Evolutionary conservation across 768 basidiomycete genomes (phyloP).

Genomic region (Suillus cothurnatus): DNA sequence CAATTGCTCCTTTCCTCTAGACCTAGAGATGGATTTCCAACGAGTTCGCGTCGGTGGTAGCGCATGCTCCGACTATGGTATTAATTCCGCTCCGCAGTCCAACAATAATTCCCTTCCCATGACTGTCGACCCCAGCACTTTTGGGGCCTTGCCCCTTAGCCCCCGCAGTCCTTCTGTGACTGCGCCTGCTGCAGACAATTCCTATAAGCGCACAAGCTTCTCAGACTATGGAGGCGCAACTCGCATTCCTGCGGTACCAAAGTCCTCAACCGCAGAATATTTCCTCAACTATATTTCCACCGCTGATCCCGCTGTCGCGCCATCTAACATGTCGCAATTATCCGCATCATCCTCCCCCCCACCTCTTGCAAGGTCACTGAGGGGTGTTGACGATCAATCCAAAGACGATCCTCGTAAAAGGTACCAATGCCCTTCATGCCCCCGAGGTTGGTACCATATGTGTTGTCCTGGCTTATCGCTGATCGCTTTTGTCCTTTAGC

Average conservation of each 20-base stretch:
- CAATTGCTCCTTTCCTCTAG: slow-evolving; percentile 60
- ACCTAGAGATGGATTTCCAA: slow-evolving; percentile 76
- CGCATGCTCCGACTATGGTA: slow-evolving; percentile 54
- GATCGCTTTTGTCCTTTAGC: slow-evolving; percentile 44
- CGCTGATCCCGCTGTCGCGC: slow-evolving; percentile 54
- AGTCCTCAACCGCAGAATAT: slow-evolving; percentile 51
- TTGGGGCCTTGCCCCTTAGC: slow-evolving; percentile 58
- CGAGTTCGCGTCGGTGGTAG: slow-evolving; percentile 54
- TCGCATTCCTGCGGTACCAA: slow-evolving; percentile 49
- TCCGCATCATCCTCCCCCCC: slow-evolving; percentile 46
- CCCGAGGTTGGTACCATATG: slow-evolving; percentile 53
- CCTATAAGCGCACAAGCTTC: slow-evolving; percentile 51
- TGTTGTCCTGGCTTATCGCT: neutral
- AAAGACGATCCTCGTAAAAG: slow-evolving; percentile 74
- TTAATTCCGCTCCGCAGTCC: slow-evolving; percentile 35
- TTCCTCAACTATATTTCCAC: slow-evolving; percentile 32
- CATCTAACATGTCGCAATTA: slow-evolving; percentile 54
- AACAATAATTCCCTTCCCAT: slow-evolving; percentile 40
- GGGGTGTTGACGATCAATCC: slow-evolving; percentile 42
- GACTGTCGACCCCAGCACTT: slow-evolving; percentile 58
- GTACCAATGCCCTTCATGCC: slow-evolving; percentile 75
- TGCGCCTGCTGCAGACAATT: slow-evolving; percentile 29
- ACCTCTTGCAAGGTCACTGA: slow-evolving; percentile 39
- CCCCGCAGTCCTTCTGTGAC: slow-evolving; percentile 52
- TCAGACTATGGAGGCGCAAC: slow-evolving; percentile 67